These are phyloP conservation scores for Podospora comata DNA, from an alignment of 495 filamentous ascomycete species.

Conservation along the genomic window DNA sequence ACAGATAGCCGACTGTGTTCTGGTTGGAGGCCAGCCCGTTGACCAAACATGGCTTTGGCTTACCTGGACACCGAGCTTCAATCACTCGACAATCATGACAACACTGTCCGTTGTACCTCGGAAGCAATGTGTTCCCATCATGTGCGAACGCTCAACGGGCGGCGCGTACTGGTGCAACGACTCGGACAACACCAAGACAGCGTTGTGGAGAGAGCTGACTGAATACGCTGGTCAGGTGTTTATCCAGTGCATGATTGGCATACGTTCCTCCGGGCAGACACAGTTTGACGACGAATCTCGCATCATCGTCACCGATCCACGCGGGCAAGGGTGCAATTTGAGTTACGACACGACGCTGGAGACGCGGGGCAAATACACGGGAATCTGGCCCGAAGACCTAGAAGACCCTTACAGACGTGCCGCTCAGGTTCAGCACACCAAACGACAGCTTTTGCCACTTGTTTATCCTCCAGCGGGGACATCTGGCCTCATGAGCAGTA, in stretches of 20 bases:
- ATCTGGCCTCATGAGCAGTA: neutral
- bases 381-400: neutral
- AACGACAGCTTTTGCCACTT: neutral
- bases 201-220: neutral
- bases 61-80: neutral
- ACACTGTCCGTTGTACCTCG: neutral
- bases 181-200: neutral
- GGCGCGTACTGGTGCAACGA: neutral
- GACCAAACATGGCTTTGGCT: neutral
- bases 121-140: neutral
- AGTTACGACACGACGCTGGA: neutral
- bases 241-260: neutral
- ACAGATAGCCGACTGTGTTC: neutral
- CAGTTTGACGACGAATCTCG: neutral
- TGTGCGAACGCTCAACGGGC: neutral
- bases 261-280: neutral
- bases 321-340: neutral
- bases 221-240: neutral
- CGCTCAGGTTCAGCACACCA: neutral
- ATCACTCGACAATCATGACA: neutral
- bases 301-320: neutral
- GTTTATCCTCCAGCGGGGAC: neutral
- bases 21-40: neutral
- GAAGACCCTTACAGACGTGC: neutral
- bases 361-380: neutral